Evolutionary conservation across 805 yeast species (phyloP), one percentile per base, ranked within the genome.

Genomic region (Debaryomyces maramus): DNA sequence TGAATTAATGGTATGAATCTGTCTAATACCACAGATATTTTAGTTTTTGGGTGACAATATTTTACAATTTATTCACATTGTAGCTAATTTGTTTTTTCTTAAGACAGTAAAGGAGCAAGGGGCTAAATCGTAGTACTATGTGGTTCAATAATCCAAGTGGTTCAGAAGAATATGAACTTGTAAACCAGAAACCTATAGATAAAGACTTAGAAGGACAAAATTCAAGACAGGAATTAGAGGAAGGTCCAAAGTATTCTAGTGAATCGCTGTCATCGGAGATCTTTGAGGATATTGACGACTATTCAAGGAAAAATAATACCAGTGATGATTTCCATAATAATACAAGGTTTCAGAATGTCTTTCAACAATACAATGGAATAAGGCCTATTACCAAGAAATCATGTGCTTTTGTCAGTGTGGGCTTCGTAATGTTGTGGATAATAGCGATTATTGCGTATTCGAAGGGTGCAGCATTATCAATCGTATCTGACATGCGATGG

Each of bases 201-300:
- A 17, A n/a, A 6, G 32, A 29, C 5, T 6, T 29, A 17, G 32
- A 32, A 38, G 21, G 38, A 40, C 16, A 27, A 20, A 19, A 16
- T 5, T 13, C 21, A 18, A 18, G 18, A 18, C 18, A 27, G 36
- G 28, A 6, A 22, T 34, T 8, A 13, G 40, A 17, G 5, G 27
- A 10, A 2, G 15, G 15, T 23, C 9, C 18, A 9, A 20, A 24
- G 15, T 27, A 14, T 15, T 56, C 61, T 2, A 33, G 30, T 6
- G 54, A 44, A 4, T 51, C 58, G 10, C 39, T 30, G 32, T 44
- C 59, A 4, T 68, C 73, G 0, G 47, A 30, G 6, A 20, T 66
- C 5, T 60, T 69, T 38, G 60, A 57, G n/a, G 55, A 52, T 11
- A 57, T 69, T 11, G 60, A 58, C 31, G 48, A 47, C 7, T 45